Evolutionary conservation across 192 early-diverging fungal genomes (phyloP), one percentile per base, ranked within the genome.

Genomic region (Coemansia sp.): DNA sequence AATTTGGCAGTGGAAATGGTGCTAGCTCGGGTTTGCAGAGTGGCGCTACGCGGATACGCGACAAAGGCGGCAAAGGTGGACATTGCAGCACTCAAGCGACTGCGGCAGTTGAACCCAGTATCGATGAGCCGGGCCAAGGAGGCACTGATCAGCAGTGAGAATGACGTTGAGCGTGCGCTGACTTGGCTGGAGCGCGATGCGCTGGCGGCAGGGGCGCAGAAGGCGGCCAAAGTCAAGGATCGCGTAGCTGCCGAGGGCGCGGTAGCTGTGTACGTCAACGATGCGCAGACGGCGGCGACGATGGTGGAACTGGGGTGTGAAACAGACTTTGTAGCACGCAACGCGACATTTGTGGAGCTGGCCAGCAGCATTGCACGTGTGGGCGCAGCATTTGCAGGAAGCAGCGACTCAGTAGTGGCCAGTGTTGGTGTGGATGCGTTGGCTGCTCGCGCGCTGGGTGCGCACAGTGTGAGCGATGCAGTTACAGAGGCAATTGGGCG

Each of bases 251-350:
- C 80, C 11, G 91, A 94, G 65, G 95, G 95, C 19, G 85, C 88
- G 5, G 82, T 87, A 10, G 75, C 83, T 2, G 71, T 88, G 50
- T 81, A 87, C 22, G 62, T 65, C 48, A 73, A 69, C 60, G 73
- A 67, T 5, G 58, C 56, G 59, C 72, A 66, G 54, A 79, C 81
- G 25, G 75, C 76, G 24, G 86, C 84, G 12, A 75, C 90, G 11
- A 87, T 91, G 43, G 75, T 90, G 24, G 90, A 92, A 82, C 87
- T 91, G 52, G 72, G 68, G 75, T 94, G 91, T 62, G 96, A 98
- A 74, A 96, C 96, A 0, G 96, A 98, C 72, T 98, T 98, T 86
- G 96, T 98, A 5, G 92, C 93, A 6, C 86, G 91, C 59, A 92
- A 90, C 66, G 73, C 72, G 24, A 70, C 88, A 51, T 97, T 97